Base-by-base conservation (phyloP, 2,329 filamentous ascomycete genomes). In the Juglanconis oblonga region DNA sequence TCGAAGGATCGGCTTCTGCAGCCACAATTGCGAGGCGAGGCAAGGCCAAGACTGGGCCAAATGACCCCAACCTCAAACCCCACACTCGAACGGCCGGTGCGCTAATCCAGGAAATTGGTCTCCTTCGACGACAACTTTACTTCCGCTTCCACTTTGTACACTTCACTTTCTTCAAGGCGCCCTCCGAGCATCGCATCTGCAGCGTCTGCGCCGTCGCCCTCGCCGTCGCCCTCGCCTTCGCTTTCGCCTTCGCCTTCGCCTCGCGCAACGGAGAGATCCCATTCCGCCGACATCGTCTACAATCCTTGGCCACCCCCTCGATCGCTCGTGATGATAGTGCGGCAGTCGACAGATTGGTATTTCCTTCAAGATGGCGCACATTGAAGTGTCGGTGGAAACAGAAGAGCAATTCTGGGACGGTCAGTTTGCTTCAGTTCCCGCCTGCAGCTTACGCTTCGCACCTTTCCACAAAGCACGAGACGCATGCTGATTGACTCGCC, bases 341-440 rank as follows among this genome's bases (percentile, higher is more conserved):
- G 62, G 52, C 48, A 58, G 51, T 35, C 52, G 38, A 38, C 52
- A 45, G 58, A 52, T 58, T 44, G 29, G 45, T 47, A 52, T 55
- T 51, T 57, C 52, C 51, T 55, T 50, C 52, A 79, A 67, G 69
- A 84, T 84, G 81, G 77, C 78, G 68, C 78, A 90, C 78, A 84
- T 86, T 76, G 88, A 92, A 75, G 83, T 84, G 70, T 83, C 82
- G 71, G 82, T 91, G 74, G 89, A 93, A 76, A 88, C 86, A 74
- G 91, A 92, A 77, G 85, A 92, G 74, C 88, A 93, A 76, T 92
- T 97, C 78, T 97, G 92, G 94, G 82, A 87, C 76, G 90, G 93
- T 96, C 67, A 66, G 74, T 71, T 56, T 38, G 63, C 64, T 66
- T 57, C 63, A 50, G 56, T 38, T 52, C 42, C 17, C 42, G 33